These are phyloP conservation scores for Zizania palustris DNA, from an alignment of 202 grass and related monocot genomes.

Conservation along the genomic window DNA sequence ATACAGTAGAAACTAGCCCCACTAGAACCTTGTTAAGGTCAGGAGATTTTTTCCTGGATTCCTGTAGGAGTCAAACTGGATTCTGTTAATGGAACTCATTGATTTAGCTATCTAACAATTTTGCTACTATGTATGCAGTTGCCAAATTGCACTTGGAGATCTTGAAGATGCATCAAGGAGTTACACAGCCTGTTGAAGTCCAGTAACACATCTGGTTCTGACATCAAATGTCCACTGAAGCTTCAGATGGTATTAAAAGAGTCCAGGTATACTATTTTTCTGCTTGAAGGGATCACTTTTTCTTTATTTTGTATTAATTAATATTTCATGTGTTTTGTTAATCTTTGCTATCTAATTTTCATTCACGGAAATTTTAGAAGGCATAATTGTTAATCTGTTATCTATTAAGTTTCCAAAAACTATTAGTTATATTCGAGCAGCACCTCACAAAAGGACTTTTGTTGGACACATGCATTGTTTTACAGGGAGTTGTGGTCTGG, in stretches of 20 bases:
- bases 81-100: not conserved
- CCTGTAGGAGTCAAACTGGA: not conserved
- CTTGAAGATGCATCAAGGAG: slow-evolving; percentile 73
- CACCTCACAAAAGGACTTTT: not conserved
- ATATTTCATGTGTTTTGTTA: slow-evolving; percentile 28
- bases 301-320: slow-evolving; percentile 31
- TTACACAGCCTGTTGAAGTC: slow-evolving; percentile 69
- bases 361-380: not conserved
- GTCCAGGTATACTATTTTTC: slow-evolving; percentile 60
- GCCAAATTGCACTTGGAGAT: slow-evolving; percentile 81
- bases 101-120: not conserved
- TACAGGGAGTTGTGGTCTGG: not conserved
- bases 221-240: slow-evolving; percentile 71
- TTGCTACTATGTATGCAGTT: slow-evolving; percentile 53
- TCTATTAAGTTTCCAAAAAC: slow-evolving; percentile 17
- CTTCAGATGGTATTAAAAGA: slow-evolving; percentile 79
- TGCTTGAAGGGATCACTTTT: slow-evolving; percentile 16
- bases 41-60: not conserved
- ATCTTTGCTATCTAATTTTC: not conserved
- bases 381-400: not conserved
- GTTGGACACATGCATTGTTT: not conserved
- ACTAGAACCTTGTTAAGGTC: not conserved
- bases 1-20: not conserved
- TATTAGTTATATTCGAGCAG: slow-evolving; percentile 20
- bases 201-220: slow-evolving; percentile 39